A percentile compares a stretch with the other conserved stretches of the same genome.
These are phyloP conservation scores for Lactarius pseudohatsudake DNA, from an alignment of 768 basidiomycete genomes.

Conservation along the genomic window DNA sequence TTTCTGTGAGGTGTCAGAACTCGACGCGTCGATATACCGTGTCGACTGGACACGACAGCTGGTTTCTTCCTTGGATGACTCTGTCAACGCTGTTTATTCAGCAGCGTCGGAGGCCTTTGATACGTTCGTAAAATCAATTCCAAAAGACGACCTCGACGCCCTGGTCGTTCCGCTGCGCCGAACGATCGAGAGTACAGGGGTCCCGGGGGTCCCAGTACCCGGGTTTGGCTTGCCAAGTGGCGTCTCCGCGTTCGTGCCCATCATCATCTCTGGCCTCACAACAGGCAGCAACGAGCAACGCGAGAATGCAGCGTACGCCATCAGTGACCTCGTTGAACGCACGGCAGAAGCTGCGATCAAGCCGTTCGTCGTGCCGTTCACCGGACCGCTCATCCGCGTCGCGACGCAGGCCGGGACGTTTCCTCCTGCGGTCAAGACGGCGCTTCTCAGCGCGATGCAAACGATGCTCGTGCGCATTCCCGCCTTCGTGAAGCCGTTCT, in stretches of 20 bases:
- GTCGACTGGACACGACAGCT: slow-evolving; percentile 95
- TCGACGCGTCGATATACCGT: slow-evolving; percentile 83
- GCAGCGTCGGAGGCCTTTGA: slow-evolving; percentile 85
- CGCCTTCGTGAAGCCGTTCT: slow-evolving; percentile 92
- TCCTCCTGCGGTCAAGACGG: slow-evolving; percentile 91
- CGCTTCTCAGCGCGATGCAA: slow-evolving; percentile 82
- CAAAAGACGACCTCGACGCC: slow-evolving; percentile 91
- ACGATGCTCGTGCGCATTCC: slow-evolving; percentile 87
- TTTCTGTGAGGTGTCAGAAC: slow-evolving; percentile 81
- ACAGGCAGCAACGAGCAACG: slow-evolving; percentile 93
- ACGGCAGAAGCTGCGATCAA: slow-evolving; percentile 87
- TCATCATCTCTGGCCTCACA: slow-evolving; percentile 90
- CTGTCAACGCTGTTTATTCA: slow-evolving; percentile 68
- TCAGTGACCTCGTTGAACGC: slow-evolving; percentile 91
- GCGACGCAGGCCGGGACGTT: slow-evolving; percentile 87
- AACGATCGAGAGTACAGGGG: slow-evolving; percentile 82
- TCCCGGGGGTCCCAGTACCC: slow-evolving; percentile 72
- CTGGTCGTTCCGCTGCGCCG: slow-evolving; percentile 87
- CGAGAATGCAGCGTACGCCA: slow-evolving; percentile 94
- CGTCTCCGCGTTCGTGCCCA: slow-evolving; percentile 76
- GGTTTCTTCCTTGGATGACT: slow-evolving; percentile 79
- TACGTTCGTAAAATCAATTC: slow-evolving; percentile 81
- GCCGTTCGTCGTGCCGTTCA: slow-evolving; percentile 93
- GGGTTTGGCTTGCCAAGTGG: slow-evolving; percentile 88
- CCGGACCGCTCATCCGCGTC: slow-evolving; percentile 93